Evolutionary conservation across 73 alveolate genomes (phyloP), one percentile per base, ranked within the genome.

Genomic region (Paramecium sexaurelia): DNA sequence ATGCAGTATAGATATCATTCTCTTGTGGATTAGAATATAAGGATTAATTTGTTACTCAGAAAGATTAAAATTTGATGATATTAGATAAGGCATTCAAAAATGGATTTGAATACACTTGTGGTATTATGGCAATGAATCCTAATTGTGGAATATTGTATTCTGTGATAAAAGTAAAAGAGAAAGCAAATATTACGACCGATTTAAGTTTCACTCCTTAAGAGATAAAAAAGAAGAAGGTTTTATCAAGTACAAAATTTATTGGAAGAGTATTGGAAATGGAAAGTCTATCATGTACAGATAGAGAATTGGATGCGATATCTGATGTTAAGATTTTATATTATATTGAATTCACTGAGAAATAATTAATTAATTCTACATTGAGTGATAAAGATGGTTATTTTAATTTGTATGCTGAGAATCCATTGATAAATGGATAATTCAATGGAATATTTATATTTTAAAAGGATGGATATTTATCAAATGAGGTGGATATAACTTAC

Each of bases 401-500:
- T 27, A 61, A 6, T 15, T 61, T 61, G 11, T 29, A 29, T 29
- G 83, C 83, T 15, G 39, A 61, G 27, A 61, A 61, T n/a, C 83
- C 83, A 61, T 29, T 61, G 39, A 61, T 61, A 0, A 61, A 61
- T 61, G 83, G 83, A 5, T 32, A 61, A 27, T 61, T 61, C 7
- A 61, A 61, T 26, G 83, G 83, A 13, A 32, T 61, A 29, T 61
- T 61, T 61, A 32, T 61, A 2, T 29, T 61, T 61, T 32, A 61
- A 11, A 61, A 61, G 83, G 83, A 61, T 8, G 83, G 83, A 6
- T 61, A 61, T 26, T 26, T 61, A 27, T 29, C 83, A 5, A 61
- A 61, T 61, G 83, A 61, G 7, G 83, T 61, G 3, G 83, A 61
- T 27, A 61, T 61, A 13, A 61, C 83, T 61, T 61, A 61, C 11